A percentile compares a stretch with the other conserved stretches of the same genome.
Conservation (phyloP, 371 early-diverging fungal genomes). For the Phascolomyces articulosus region DNA sequence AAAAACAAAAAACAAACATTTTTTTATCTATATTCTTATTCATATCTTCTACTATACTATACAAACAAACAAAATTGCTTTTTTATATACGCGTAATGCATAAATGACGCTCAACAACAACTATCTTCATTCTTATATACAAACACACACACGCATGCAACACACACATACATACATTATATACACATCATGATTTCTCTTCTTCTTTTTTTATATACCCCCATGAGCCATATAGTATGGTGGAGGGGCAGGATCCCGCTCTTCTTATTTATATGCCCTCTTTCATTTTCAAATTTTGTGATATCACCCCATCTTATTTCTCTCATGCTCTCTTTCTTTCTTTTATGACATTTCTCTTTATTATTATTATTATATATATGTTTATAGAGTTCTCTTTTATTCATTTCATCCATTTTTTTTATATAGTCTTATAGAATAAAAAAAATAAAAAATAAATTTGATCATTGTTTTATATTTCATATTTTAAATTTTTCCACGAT, state of each 20-base stretch:
- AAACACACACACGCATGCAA: background rate
- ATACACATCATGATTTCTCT: background rate
- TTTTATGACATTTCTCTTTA: background rate
- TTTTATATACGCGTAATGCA: too few species aligned
- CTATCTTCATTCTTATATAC: background rate
- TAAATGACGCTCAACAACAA: too few species aligned
- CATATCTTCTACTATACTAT: too few species aligned
- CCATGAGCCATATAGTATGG: background rate
- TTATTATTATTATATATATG: too few species aligned
- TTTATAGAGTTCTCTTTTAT: too few species aligned
- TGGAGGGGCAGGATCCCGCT: slow-evolving; percentile 2
- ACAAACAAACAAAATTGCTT: too few species aligned
- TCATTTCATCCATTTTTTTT: too few species aligned
- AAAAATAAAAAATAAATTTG: background rate
- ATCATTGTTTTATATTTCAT: background rate
- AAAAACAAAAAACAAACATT: too few species aligned
- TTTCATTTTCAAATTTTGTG: background rate
- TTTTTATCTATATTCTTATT: too few species aligned
- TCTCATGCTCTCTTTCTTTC: background rate
- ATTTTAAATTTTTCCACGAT: background rate
- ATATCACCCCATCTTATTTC: too few species aligned
- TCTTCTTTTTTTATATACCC: background rate
- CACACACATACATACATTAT: slow-evolving; percentile 4
- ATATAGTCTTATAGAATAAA: background rate
- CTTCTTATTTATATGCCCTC: slow-evolving; percentile 7